Base-by-base conservation (phyloP, 768 basidiomycete genomes). In the Mycena kentingensis region DNA sequence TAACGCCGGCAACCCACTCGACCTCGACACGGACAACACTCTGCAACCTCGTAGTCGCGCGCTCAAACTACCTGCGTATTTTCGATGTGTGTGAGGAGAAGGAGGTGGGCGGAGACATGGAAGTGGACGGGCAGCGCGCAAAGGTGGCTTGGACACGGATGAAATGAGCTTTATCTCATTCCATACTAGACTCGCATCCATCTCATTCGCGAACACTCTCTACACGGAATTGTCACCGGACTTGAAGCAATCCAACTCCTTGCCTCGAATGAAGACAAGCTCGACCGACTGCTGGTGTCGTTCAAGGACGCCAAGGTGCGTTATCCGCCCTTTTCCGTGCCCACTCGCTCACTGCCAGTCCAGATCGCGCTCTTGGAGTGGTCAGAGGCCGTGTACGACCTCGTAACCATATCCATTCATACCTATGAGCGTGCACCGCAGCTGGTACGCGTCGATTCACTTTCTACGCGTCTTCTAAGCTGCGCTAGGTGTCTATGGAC, bases 351-450 rank as follows among this genome's bases (percentile, higher is more conserved):
- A 13, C 45, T 47, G 49, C 51, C 34, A 22, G 28, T 13, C 47
- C 57, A 98, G 93, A 88, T 98, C 68, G 91, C 93, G 2, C 77
- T 98, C 15, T 68, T 99, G 16, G 97, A 99, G 69, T 99, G 96
- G 95, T 90, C 90, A 5, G 82, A 87, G 28, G 75, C 83, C 3
- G 69, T 81, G 2, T 80, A 89, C 60, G 93, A 96, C 66, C 77
- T 98, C 13, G 75, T 89, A n/a, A 96, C 97, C 0, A 88, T 98
- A 15, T 97, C 94, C 10, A 88, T 99, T 49, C 97, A 99, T 65
- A 98, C 97, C 6, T 98, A 96, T 65, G 97, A 99, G 70, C 81
- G 96, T 58, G 87, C 94, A 16, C 86, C 90, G 8, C 94, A 98
- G 65, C 79, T 97, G 63, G 86, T 90, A 61, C 42, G 82, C 67